Percentiles rank a stretch among this genome's conserved stretches.
Evolutionary conservation across 495 filamentous ascomycete species (phyloP).

Genomic region (Geopyxis carbonaria): DNA sequence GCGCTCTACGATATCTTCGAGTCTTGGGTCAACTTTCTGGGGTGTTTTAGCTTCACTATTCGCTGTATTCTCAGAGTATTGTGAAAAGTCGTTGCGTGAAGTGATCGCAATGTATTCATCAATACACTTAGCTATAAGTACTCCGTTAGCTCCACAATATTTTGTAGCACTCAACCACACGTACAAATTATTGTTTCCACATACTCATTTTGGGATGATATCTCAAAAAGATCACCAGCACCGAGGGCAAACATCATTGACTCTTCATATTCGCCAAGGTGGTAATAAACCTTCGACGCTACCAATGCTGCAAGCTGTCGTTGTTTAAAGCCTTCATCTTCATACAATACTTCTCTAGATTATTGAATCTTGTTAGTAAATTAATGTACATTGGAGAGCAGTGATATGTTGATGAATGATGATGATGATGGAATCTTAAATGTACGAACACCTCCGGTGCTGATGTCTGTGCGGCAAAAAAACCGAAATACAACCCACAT

Average conservation of each 20-base stretch:
- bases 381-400: neutral
- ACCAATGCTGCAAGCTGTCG: conserved; percentile 88
- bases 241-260: conserved; percentile 96
- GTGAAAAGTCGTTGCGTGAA: conserved; percentile 16
- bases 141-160: neutral
- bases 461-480: no score
- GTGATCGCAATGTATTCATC: conserved; percentile 83
- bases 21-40: conserved; percentile 22
- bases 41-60: conserved; percentile 8
- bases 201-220: conserved; percentile 83
- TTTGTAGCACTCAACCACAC: conserved; percentile 11
- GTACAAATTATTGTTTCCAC: conserved; percentile 91
- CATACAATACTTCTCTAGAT: conserved; percentile 82
- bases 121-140: conserved; percentile 60
- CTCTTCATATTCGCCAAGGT: conserved; percentile 96
- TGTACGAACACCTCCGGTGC: no score
- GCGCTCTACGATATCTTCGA: conserved; percentile 68
- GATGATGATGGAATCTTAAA: no score
- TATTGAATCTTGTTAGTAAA: conserved; percentile 1
- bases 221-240: conserved; percentile 84
- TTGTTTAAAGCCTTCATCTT: conserved; percentile 87
- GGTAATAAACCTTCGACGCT: conserved; percentile 94
- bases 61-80: neutral
- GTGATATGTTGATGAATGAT: neutral
- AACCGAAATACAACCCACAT: conserved; percentile 82